Evolutionary conservation across 2,329 filamentous ascomycete genomes (phyloP), one percentile per base, ranked within the genome.

Genomic region (Aureobasidium sp.): DNA sequence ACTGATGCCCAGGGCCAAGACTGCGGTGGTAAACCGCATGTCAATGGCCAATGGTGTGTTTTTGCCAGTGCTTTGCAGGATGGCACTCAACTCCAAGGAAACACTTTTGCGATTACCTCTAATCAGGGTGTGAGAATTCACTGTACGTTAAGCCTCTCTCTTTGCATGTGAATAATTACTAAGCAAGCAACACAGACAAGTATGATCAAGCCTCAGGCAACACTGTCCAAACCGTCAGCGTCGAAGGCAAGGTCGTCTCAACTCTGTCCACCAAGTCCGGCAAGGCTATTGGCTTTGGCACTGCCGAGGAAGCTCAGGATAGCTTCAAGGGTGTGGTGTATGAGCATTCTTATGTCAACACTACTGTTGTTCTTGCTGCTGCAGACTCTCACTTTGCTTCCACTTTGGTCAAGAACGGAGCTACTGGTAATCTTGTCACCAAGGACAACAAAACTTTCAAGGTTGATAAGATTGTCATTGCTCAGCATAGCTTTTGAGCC

Each of bases 211-310:
- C 65, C n/a, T 75, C 68, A 6, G 70, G 70, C 9, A 75, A 76
- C 64, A 77, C 77, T 66, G 76, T 74, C 4, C 76, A 78, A 65
- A 68, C 66, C 27, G 73, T 78, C 37, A 67, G 65, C 0, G 63
- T 78, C 29, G 75, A 77, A 61, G 73, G 70, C 49, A 65, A 66
- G 27, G 63, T 68, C 25, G 71, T 80, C 34, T 76, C 76, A 0
- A 78, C 72, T 0, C 72, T 81, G 2, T 79, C 77, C 1, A 80
- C 78, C 51, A 75, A 70, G 57, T 44, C 55, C 63, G 67, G 77
- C 65, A 74, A 75, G 58, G 76, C 70, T 62, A 71, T 76, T 50
- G 75, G 75, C 42, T 63, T 58, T 37, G 61, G 65, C n/a, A 76
- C 68, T 7, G 71, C 71, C 11, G 75, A 77, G 63, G 77, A 78